Base-by-base conservation (phyloP, 257 asterid genomes). In the Leonotis leonurus region DNA sequence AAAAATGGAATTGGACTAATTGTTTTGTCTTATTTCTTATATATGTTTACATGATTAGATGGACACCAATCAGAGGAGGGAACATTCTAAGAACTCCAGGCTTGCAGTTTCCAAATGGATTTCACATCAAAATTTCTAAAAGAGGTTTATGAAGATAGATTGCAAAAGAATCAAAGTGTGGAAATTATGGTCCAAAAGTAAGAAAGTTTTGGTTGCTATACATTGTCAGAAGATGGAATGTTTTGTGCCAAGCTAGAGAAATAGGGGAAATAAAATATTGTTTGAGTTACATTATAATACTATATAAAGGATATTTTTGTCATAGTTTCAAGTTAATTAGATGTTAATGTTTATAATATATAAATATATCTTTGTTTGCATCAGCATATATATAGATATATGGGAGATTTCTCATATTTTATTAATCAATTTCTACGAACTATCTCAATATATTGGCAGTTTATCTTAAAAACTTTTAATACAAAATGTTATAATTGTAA, bases 61-160 rank as follows among this genome's bases (percentile, higher is more conserved):
- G 84, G 85, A 64, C 68, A 72, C 68, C 81, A 18, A 71, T 75
- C 75, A 74, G 63, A 71, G 97, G 97, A 39, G 98, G 97, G 43
- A 70, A 85, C 33, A 87, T 78, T 55, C 60, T 90, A 41, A 79
- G 96, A 65, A 83, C 95, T 14, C 96, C 97, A 12, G 97, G 97
- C 50, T 58, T 90, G 61, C 97, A 90, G 40, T 90, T 90, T 63
- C 98, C 98, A 7, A 77, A 86, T 30, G 96, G 98, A 22, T 78
- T 68, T 65, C 90, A 85, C 67, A 43, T 85, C 37, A 71, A 77
- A 29, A 46, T 88, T 40, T 76, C 79, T 3, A 71, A 74, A 64
- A 81, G 71, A 64, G 60, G 70, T 13, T n/a, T n/a, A n/a, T 55
- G 55, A 77, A 64, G 13, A 11, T 22, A 18, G 25, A 50, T 33